Base-by-base conservation (phyloP, 805 yeast genomes). In the Nakazawaea populi region DNA sequence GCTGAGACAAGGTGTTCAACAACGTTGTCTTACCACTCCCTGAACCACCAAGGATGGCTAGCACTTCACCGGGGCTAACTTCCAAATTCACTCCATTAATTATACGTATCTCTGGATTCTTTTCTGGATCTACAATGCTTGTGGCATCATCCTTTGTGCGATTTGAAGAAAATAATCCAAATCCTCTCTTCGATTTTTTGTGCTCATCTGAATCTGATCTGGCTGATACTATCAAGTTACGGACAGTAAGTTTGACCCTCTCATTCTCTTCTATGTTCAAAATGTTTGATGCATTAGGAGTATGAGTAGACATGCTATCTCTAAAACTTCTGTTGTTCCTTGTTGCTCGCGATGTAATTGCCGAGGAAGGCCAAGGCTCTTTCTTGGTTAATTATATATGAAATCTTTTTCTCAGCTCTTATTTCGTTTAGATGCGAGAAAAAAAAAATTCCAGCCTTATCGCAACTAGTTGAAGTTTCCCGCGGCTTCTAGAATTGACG, bases 11-110 rank as follows among this genome's bases (percentile, higher is more conserved):
- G 0, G 79, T 80, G 59, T 87, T 87, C 28, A 86, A 68, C 45
- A 86, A 64, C 0, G 91, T 84, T 0, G 92, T 86, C 60, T 86
- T 86, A 5, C 92, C 92, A 11, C 86, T 77, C 1, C 92, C 92
- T 0, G 89, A 82, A 0, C 89, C 88, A 1, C 92, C 94, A 68
- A 87, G 72, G 12, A 86, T 82, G 3, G 90, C 92, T 70, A 85
- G 67, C 44, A 86, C 65, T 31, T 80, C 69, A 8, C 88, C 86
- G 24, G 76, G 63, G 0, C 74, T 72, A 7, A 83, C 65, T 41
- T 78, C 79, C 47, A 83, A 68, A 6, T 80, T 75, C 4, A 85
- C 66, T 35, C 75, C 60, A 34, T 69, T 59, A 6, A 77, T 65
- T 37, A 77, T 64, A n/a, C 58, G 58, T 43, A 67, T 64, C 3